These are phyloP conservation scores for Phytophthora idaei DNA, from an alignment of 352 stramenopile genomes.

Conservation along the genomic window DNA sequence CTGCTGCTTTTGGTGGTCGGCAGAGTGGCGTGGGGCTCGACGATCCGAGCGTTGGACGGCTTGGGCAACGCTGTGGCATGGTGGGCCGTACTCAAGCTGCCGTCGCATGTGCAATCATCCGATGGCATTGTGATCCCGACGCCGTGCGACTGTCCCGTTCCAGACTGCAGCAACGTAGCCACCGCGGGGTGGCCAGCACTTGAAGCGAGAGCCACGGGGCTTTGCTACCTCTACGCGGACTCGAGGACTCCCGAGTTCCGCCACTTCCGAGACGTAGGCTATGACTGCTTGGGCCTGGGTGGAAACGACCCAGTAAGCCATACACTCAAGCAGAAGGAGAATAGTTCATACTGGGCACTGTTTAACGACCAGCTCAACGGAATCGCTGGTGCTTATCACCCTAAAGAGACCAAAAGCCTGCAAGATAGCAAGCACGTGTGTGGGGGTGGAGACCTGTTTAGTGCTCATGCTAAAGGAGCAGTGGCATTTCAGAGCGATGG, in stretches of 20 bases:
- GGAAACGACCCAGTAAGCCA: slow-evolving; percentile 76
- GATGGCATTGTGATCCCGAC: slow-evolving; percentile 38
- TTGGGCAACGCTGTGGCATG: slow-evolving; percentile 63
- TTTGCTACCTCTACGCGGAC: slow-evolving; percentile 86
- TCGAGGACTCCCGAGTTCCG: slow-evolving; percentile 49
- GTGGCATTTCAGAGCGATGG: slow-evolving; percentile 49
- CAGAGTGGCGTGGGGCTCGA: slow-evolving; percentile 3
- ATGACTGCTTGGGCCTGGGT: slow-evolving; percentile 80
- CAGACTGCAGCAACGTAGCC: slow-evolving; percentile 57
- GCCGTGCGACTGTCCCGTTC: slow-evolving; percentile 69
- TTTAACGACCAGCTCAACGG: slow-evolving; percentile 85
- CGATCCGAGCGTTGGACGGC: slow-evolving; percentile 64
- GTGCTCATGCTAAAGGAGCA: slow-evolving; percentile 74
- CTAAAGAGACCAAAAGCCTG: not conserved
- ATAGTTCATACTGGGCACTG: slow-evolving; percentile 61
- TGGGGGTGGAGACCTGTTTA: slow-evolving; percentile 60
- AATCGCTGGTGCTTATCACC: slow-evolving; percentile 47
- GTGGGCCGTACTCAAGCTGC: slow-evolving; percentile 82
- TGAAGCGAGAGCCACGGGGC: slow-evolving; percentile 46
- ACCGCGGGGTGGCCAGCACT: slow-evolving; percentile 40
- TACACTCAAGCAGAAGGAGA: slow-evolving; percentile 60
- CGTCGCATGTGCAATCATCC: slow-evolving; percentile 43
- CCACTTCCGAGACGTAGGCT: slow-evolving; percentile 73
- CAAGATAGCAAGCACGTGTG: slow-evolving; percentile 41
- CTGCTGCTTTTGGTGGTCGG: slow-evolving; percentile 27